Base-by-base conservation (phyloP, 129 eudicot genomes). In the Daucus carota region DNA sequence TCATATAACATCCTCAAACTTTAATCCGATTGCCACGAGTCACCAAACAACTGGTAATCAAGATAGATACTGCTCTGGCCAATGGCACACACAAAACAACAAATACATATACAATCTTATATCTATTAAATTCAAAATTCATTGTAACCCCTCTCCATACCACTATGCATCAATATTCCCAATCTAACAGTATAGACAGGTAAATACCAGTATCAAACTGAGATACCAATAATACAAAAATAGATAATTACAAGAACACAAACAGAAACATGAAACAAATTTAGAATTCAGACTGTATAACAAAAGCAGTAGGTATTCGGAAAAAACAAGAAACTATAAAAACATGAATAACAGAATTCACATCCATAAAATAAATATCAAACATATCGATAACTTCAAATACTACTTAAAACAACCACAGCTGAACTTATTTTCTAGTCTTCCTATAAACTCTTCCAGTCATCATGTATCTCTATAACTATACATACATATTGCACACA, bases 191-290 rank as follows among this genome's bases (percentile, higher is more conserved):
- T 41, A 41, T 10, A 24, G n/a, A 54, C 63, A 54, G 63, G 63
- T 40, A 28, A 62, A 28, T 28, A 62, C 38, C 32, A 62, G 34
- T 29, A 62, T 62, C 69, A 62, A 62, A 62, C 31, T n/a, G 31
- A n/a, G 63, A n/a, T 54, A 54, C 63, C 15, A 54, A 54, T n/a
- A 54, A 54, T 2, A 62, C 10, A 62, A 13, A 28, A 62, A 14
- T 62, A 62, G 20, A 62, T 26, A 62, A n/a, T 54, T 54, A 62
- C 69, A 62, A 29, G 69, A 62, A 60, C 68, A 60, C 6, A 60
- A 16, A 29, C 69, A 62, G 38, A 67, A 33, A 26, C 18, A 70
- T 10, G 41, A 36, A 70, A 3, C 44, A 62, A 14, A 40, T 22
- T 70, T 3, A 24, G 32, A 38, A 22, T 70, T 36, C 11, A 70